Evolutionary conservation across 768 basidiomycete species (phyloP).

Genomic region (Rhizopogon salebrosus): DNA sequence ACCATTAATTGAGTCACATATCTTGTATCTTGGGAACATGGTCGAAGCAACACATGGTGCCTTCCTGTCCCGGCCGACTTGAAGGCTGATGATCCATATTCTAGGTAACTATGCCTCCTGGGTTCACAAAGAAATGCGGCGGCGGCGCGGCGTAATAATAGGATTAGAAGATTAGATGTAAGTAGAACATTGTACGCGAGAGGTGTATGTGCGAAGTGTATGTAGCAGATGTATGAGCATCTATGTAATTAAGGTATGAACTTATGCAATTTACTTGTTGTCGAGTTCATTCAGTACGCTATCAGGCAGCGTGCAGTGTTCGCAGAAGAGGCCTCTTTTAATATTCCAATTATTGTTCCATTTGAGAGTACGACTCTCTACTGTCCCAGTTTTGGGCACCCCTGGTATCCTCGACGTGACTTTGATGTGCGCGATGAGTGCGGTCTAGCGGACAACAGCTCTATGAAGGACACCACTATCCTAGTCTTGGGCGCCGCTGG

Average conservation of each 20-base stretch:
- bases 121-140: not conserved
- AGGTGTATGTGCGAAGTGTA: not conserved
- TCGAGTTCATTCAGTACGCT: not conserved
- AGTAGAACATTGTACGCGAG: not conserved
- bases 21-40: not conserved
- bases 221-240: not conserved
- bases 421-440: too few species aligned
- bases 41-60: not conserved
- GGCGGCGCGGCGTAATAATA: not conserved
- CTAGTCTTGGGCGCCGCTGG: too few species aligned
- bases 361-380: too few species aligned
- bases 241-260: not conserved
- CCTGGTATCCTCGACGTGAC: too few species aligned
- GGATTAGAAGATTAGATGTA: not conserved
- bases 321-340: too few species aligned
- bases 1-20: conserved; percentile 1
- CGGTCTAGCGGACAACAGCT: too few species aligned
- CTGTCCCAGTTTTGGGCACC: too few species aligned
- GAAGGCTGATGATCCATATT: not conserved
- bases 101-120: not conserved
- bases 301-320: conserved; percentile 10
- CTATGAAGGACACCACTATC: too few species aligned
- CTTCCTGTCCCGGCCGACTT: not conserved
- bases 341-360: too few species aligned
- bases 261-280: not conserved